These are phyloP conservation scores for Pseudogymnoascus pannorum DNA, from an alignment of 2,329 filamentous ascomycete species.

Conservation along the genomic window DNA sequence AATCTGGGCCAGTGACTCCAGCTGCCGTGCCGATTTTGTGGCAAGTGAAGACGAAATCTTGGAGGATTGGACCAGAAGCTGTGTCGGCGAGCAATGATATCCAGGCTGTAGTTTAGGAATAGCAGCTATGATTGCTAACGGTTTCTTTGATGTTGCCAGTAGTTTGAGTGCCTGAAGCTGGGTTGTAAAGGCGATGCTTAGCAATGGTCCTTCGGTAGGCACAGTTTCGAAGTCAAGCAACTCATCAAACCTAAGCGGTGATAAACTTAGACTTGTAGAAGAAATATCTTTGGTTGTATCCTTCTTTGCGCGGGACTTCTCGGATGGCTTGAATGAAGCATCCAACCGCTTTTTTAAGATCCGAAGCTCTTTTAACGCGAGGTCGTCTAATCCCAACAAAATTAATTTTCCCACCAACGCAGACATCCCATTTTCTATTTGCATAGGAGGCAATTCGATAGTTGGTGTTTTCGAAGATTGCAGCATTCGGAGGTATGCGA, in stretches of 20 bases:
- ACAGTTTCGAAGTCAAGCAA: slow-evolving; percentile 54
- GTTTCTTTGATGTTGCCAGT: slow-evolving; percentile 52
- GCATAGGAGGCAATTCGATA: slow-evolving; percentile 51
- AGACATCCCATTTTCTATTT: slow-evolving; percentile 68
- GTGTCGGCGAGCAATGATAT: slow-evolving; percentile 49
- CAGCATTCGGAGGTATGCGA: slow-evolving; percentile 53
- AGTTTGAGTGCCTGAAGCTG: slow-evolving; percentile 61
- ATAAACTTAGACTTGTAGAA: slow-evolving; percentile 32
- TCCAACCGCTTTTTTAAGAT: slow-evolving; percentile 59
- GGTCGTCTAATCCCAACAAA: slow-evolving; percentile 54
- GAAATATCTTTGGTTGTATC: slow-evolving; percentile 17
- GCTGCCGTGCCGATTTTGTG: slow-evolving; percentile 54
- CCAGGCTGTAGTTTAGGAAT: slow-evolving; percentile 48
- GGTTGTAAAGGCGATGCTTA: slow-evolving; percentile 51
- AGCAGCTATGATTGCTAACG: slow-evolving; percentile 49
- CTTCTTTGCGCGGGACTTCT: slow-evolving; percentile 18
- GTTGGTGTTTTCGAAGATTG: slow-evolving; percentile 44
- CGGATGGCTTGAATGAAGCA: slow-evolving; percentile 15
- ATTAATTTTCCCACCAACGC: slow-evolving; percentile 61
- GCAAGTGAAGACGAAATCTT: slow-evolving; percentile 33
- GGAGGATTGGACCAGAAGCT: slow-evolving; percentile 42
- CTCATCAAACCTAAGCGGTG: slow-evolving; percentile 41
- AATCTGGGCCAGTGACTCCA: slow-evolving; percentile 59
- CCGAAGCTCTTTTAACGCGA: slow-evolving; percentile 61
- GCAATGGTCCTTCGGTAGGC: slow-evolving; percentile 35